A percentile compares a stretch with the other conserved stretches of the same genome.
Conservation (phyloP, 495 filamentous ascomycete genomes). For the Penicillium subrubescens region DNA sequence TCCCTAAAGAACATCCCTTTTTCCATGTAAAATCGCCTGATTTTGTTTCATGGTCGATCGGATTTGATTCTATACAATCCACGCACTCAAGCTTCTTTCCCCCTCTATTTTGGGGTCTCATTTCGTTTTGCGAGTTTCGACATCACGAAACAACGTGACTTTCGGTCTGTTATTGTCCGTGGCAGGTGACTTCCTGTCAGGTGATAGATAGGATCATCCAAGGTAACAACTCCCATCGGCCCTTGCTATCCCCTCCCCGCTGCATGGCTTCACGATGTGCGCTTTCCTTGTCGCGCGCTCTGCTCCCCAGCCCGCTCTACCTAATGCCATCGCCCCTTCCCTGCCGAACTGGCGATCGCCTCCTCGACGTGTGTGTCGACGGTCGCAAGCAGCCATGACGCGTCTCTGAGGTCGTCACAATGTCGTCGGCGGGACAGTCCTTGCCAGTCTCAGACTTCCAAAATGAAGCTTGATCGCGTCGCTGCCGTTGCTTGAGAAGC, state of each 20-base stretch:
- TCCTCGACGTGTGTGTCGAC: conserved; percentile 23
- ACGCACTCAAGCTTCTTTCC: conserved; percentile 21
- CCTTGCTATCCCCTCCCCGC: conserved; percentile 12
- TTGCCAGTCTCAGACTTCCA: background rate
- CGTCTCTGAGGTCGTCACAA: conserved; percentile 28
- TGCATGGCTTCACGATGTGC: conserved; percentile 8
- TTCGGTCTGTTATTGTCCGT: conserved; percentile 49
- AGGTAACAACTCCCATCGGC: conserved; percentile 41
- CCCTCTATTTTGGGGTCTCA: conserved; percentile 26
- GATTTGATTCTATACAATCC: conserved; percentile 12
- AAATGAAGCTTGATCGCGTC: background rate
- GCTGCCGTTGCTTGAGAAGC: background rate
- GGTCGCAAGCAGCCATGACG: conserved; percentile 38
- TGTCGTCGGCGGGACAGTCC: conserved; percentile 1
- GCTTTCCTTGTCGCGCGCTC: conserved; percentile 8
- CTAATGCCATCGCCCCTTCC: background rate
- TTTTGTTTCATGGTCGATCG: conserved; percentile 27
- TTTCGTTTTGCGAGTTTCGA: conserved; percentile 25
- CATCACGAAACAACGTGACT: conserved; percentile 39
- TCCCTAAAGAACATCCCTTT: conserved; percentile 36
- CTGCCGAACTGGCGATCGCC: conserved; percentile 11
- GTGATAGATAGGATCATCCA: conserved; percentile 53
- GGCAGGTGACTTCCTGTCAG: conserved; percentile 57
- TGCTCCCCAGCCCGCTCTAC: background rate
- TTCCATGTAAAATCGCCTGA: conserved; percentile 31